Evolutionary conservation across 75 land plant genomes (phyloP).

Genomic region (Gnetum montanum): DNA sequence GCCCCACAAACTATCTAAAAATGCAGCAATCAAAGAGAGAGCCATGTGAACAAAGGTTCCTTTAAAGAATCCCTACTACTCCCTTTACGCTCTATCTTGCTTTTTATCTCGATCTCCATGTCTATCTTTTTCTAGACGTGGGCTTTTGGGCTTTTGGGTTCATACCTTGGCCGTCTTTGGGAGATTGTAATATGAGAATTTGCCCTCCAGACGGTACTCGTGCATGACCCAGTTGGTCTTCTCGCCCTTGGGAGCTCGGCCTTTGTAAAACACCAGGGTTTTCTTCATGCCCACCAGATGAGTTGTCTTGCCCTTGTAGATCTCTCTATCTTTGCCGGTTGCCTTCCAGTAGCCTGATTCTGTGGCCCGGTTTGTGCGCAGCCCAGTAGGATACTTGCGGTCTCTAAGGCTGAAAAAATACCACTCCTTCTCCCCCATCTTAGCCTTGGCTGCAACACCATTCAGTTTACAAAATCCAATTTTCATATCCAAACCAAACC

Average conservation of each 20-base stretch:
- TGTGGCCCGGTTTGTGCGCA: conserved; percentile 15
- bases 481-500: not conserved
- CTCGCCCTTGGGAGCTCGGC: conserved; percentile 13
- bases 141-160: not conserved
- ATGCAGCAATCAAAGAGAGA: not conserved
- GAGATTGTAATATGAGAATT: conserved; percentile 3
- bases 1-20: not conserved
- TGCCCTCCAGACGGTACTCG: conserved; percentile 13
- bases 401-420: conserved; percentile 15
- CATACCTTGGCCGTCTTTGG: conserved; percentile 8
- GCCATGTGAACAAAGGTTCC: not conserved
- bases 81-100: too few species aligned
- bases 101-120: too few species aligned
- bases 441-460: conserved; percentile 9
- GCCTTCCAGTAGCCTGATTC: conserved; percentile 21
- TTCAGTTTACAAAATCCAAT: not conserved
- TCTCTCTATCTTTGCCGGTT: conserved; percentile 14
- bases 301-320: not conserved
- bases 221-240: conserved; percentile 17
- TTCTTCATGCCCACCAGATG: conserved; percentile 14
- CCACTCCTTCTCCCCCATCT: conserved; percentile 17
- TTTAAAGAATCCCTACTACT: not conserved
- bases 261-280: conserved; percentile 15
- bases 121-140: not conserved
- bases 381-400: conserved; percentile 15